Base-by-base conservation (phyloP, 1,284 basidiomycete genomes). In the Cerrena zonata region DNA sequence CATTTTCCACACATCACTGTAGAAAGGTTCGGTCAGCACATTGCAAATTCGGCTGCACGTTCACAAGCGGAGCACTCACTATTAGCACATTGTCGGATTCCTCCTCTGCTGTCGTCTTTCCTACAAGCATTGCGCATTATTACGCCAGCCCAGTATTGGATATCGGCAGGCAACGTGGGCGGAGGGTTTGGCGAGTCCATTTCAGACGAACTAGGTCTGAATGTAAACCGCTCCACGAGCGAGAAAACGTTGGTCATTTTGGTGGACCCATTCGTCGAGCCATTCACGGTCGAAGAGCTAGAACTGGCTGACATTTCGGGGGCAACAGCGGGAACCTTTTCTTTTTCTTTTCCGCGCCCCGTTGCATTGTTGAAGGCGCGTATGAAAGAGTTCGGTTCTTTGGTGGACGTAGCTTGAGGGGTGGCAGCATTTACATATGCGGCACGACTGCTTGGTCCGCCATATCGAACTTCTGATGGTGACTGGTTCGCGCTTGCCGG, bases 101-200 rank as follows among this genome's bases (percentile, higher is more conserved):
- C 96, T 53, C 93, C 93, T 41, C 89, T 74, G 45, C 76, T 82
- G 55, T 97, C 94, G 64, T 99, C 95, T 75, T 99, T 99, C 65
- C 95, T 77, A 70, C 95, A 99, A 5, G 96, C 95, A 65, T 99
- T 99, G 48, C 96, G 81, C 95, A 99, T 99, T 63, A 98, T 97
- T 12, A 98, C 95, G 2, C 94, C 94, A 0, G 95, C 95, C 96
- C 95, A 99, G 65, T 97, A 98, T 71, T 98, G 93, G 47, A 99
- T 96, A 68, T 98, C 94, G 21, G 78, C 76, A 0, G 94, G 92
- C 4, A 98, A 75, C 50, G 77, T 75, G 3, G 84, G 84, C 13
- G 84, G 83, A 0, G 82, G 84, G 56, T 82, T 82, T 5, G 80
- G 79, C 53, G 91, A 71, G 58, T 85, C 80, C 24, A 79, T 78